phyloP scores from a whole-genome alignment of 192 early-diverging fungal species.

The Linnemannia hyalina region DNA sequence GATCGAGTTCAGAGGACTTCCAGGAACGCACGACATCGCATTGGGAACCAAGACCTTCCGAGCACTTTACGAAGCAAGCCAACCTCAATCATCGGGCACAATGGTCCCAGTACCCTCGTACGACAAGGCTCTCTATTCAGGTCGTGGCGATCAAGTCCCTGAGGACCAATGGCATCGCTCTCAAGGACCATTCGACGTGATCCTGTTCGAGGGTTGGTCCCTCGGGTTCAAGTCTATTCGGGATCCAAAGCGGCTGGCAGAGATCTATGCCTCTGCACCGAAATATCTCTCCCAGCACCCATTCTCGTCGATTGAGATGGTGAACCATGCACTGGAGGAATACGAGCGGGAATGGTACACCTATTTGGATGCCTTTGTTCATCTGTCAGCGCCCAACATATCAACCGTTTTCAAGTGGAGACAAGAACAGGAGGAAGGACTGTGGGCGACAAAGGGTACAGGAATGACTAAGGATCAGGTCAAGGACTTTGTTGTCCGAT shows the following conservation, averaged over 20 bases:
- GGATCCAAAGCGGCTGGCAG: constrained; percentile 10
- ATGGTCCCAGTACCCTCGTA: constrained; percentile 77
- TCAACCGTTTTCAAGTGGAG: constrained; percentile 88
- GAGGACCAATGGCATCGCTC: constrained; percentile 68
- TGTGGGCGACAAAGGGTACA: constrained; percentile 60
- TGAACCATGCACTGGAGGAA: constrained; percentile 63
- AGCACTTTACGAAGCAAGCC: constrained; percentile 55
- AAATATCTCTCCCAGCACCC: constrained; percentile 51
- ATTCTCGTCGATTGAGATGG: constrained; percentile 54
- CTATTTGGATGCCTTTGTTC: constrained; percentile 83
- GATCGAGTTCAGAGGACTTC: constrained; percentile 85
- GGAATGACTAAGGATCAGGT: constrained; percentile 85
- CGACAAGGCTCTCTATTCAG: constrained; percentile 83
- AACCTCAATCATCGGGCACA: background rate
- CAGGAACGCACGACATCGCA: constrained; percentile 89
- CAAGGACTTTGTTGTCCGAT: constrained; percentile 85
- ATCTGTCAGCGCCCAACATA: constrained; percentile 71
- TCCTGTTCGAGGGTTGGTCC: constrained; percentile 96
- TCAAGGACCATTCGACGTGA: constrained; percentile 74
- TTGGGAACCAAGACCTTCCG: constrained; percentile 70
- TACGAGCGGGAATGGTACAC: constrained; percentile 75
- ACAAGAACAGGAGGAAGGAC: constrained; percentile 83
- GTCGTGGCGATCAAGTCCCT: constrained; percentile 83
- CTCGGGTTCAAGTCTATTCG: constrained; percentile 84
- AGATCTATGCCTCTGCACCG: constrained; percentile 33